phyloP scores from a whole-genome alignment of 192 early-diverging fungal genomes.

The Coemansia sp. region DNA sequence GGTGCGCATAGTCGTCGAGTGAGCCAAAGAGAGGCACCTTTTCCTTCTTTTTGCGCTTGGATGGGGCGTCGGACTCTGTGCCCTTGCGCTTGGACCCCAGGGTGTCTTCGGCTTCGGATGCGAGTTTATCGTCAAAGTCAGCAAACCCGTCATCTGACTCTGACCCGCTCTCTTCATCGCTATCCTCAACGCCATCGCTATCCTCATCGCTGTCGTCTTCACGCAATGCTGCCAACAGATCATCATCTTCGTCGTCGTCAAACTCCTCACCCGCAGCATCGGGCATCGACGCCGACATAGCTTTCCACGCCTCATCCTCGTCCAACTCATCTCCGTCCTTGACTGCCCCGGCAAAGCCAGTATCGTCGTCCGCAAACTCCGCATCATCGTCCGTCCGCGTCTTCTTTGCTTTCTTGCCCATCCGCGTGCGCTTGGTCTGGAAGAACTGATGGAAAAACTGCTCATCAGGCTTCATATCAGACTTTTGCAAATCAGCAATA shows the following conservation, averaged over 20 bases:
- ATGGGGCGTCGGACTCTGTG: conserved; percentile 18
- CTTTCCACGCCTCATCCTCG: conserved; percentile 89
- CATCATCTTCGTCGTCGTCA: conserved; percentile 54
- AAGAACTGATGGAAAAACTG: conserved; percentile 52
- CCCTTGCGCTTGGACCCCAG: conserved; percentile 43
- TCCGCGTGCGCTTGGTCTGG: conserved; percentile 37
- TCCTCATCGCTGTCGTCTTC: conserved; percentile 47
- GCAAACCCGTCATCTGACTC: conserved; percentile 24
- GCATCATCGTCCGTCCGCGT: conserved; percentile 51
- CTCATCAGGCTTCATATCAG: conserved; percentile 31
- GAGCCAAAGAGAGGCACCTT: conserved; percentile 68
- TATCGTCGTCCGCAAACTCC: conserved; percentile 51
- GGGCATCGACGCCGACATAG: conserved; percentile 76
- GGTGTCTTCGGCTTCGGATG: conserved; percentile 15
- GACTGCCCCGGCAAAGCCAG: conserved; percentile 43
- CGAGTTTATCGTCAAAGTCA: conserved; percentile 27
- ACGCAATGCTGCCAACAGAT: conserved; percentile 51
- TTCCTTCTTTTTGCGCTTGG: conserved; percentile 59
- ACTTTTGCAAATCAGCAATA: conserved; percentile 39
- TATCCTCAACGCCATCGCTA: conserved; percentile 45
- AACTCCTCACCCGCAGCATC: conserved; percentile 51
- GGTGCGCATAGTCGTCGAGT: conserved; percentile 68
- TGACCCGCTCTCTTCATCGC: conserved; percentile 36
- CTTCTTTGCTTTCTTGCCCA: conserved; percentile 44
- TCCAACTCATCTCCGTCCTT: conserved; percentile 56